phyloP scores from a whole-genome alignment of 2,329 filamentous ascomycete genomes.

The Aspergillus niger region DNA sequence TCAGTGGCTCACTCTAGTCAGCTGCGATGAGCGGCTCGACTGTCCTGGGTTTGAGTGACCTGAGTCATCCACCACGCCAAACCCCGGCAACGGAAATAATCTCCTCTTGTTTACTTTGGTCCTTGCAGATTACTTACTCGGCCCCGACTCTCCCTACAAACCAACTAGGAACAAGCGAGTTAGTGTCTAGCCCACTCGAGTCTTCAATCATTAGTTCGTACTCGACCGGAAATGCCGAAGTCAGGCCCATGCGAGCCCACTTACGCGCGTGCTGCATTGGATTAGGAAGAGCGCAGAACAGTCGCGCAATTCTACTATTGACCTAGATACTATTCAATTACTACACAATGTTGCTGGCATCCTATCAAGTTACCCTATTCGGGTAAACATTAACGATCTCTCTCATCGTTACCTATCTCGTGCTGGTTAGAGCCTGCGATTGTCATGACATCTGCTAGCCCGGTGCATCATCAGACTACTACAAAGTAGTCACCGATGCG shows the following conservation, averaged over 20 bases:
- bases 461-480: not conserved
- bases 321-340: no score
- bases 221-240: not conserved
- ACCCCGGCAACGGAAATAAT: slow-evolving; percentile 3
- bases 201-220: not conserved
- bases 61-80: not conserved
- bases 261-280: not conserved
- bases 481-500: not conserved
- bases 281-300: not conserved
- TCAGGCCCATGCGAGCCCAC: slow-evolving; percentile 1
- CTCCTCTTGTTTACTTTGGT: slow-evolving; percentile 1
- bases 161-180: not conserved
- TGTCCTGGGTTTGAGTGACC: not conserved
- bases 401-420: not conserved
- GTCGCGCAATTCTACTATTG: not conserved
- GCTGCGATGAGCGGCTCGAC: not conserved
- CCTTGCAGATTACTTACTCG: slow-evolving; percentile 1
- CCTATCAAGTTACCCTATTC: not conserved
- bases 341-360: not conserved
- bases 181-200: not conserved
- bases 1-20: slow-evolving; percentile 6
- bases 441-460: not conserved
- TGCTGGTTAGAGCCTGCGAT: not conserved
- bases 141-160: not conserved
- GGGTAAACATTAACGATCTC: not conserved